These are phyloP conservation scores for Xanthoconium purpureum DNA, from an alignment of 768 basidiomycete genomes.

Conservation along the genomic window DNA sequence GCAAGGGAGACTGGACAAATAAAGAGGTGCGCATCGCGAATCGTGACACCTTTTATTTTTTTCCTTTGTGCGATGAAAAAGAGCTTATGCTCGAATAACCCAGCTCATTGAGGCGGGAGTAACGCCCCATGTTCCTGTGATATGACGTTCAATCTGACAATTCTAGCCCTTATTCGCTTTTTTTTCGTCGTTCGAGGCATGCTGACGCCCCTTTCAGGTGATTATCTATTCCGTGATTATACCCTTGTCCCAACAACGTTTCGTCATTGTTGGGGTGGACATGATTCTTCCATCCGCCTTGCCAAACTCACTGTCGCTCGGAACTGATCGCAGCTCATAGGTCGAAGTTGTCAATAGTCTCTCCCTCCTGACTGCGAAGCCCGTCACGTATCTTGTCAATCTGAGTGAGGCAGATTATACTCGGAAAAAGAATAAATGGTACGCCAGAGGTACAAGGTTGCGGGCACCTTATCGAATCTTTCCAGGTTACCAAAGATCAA, in stretches of 20 bases:
- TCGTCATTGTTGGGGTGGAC: conserved; percentile 75
- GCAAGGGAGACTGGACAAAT: conserved; percentile 91
- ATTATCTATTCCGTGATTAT: conserved; percentile 6
- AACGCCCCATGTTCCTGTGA: conserved; percentile 80
- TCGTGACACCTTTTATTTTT: neutral
- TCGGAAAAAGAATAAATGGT: conserved; percentile 99
- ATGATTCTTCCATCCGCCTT: conserved; percentile 38
- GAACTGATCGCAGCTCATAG: conserved; percentile 38
- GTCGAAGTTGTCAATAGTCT: conserved; percentile 89
- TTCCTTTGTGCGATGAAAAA: conserved; percentile 59
- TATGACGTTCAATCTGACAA: conserved; percentile 49
- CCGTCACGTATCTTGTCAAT: conserved; percentile 97
- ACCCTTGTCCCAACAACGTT: conserved; percentile 60
- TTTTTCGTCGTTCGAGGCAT: neutral
- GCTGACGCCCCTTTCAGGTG: conserved; percentile 21
- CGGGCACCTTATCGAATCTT: neutral
- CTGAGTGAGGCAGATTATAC: conserved; percentile 91
- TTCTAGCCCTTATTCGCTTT: conserved; percentile 5
- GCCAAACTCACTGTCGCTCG: neutral
- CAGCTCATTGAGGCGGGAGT: conserved; percentile 96
- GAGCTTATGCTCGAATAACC: conserved; percentile 83
- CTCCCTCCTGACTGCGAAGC: conserved; percentile 91
- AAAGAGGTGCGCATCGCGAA: conserved; percentile 74
- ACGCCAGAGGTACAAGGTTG: neutral
- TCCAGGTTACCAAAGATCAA: conserved; percentile 92